Conservation (phyloP, 176 grass and related monocot genomes). For the Carex scoparia region DNA sequence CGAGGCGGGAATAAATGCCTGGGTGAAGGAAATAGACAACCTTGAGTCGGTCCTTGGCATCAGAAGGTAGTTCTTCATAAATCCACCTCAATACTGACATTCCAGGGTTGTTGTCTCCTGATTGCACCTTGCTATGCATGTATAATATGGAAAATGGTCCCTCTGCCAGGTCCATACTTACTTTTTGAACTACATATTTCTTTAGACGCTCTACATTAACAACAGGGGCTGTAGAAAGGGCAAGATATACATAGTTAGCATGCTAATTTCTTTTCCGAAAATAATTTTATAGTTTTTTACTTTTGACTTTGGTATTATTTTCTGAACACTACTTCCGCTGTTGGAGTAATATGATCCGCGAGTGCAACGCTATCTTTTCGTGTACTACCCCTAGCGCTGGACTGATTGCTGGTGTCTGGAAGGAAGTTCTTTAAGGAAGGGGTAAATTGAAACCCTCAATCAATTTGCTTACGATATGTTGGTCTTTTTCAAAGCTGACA, state of each 20-base stretch:
- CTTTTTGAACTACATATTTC: slow-evolving; percentile 69
- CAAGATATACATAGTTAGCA: background rate
- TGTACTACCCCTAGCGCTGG: too few relatives aligned
- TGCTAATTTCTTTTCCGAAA: background rate
- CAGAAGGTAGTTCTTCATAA: slow-evolving; percentile 76
- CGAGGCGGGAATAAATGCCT: slow-evolving; percentile 61
- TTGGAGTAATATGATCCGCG: too few relatives aligned
- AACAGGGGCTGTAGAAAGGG: slow-evolving; percentile 45
- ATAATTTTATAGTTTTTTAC: background rate
- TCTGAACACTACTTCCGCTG: too few relatives aligned
- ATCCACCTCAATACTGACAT: slow-evolving; percentile 75
- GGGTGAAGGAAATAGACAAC: slow-evolving; percentile 88
- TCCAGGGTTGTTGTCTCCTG: slow-evolving; percentile 91
- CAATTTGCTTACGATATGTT: too few relatives aligned
- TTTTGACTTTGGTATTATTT: too few relatives aligned
- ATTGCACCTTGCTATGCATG: slow-evolving; percentile 75
- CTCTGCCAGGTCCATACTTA: slow-evolving; percentile 44
- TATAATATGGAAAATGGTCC: slow-evolving; percentile 88
- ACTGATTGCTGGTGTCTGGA: too few relatives aligned
- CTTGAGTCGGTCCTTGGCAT: slow-evolving; percentile 66
- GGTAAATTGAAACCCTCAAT: too few relatives aligned
- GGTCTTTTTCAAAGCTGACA: too few relatives aligned
- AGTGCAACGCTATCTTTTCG: too few relatives aligned
- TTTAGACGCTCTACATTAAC: slow-evolving; percentile 70
- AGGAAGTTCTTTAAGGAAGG: too few relatives aligned